Base-by-base conservation (phyloP, 176 grass and related monocot species). In the Saccharum officinarum region DNA sequence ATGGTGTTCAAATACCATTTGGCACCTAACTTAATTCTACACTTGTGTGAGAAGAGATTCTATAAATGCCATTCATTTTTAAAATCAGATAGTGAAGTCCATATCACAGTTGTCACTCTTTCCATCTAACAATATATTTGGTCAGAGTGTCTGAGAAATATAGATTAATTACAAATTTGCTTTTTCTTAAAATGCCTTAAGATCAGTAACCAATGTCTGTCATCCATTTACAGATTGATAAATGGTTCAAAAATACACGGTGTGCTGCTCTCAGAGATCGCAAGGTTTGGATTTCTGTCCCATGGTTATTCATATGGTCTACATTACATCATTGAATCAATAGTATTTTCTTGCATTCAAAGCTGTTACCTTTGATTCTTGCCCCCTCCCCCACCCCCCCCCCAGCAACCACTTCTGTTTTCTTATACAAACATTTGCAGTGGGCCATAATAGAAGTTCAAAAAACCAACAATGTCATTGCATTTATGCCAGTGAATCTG, bases 191-290 rank as follows among this genome's bases (percentile, higher is more conserved):
- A 33, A 54, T 33, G 41, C 49, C 62, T 18, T 49, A 52, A 77
- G 31, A 22, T 59, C 64, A 55, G 39, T 77, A 71, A 86, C 23
- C 2, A 66, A 57, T 81, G 25, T 82, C 4, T 91, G 64, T 10
- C 33, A 79, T 78, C 73, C 60, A 52, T 89, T 87, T 82, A 70
- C 86, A 98, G 92, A 90, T 98, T 84, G 90, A 92, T 84, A 92
- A 86, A 84, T 98, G 95, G 95, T 98, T 98, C 88, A 98, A 93
- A 86, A 98, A 98, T 95, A 90, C 95, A 83, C 75, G 95, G 65
- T 95, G 88, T 87, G 91, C 95, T 92, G 91, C 91, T 88, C 87
- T 98, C 82, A 90, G 89, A 90, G 86, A 90, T 60, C 86, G 95
- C 66, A 93, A 98, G 95, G 92, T 85, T 82, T 59, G 88, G 10